Evolutionary conservation across 257 asterid species (phyloP).

Genomic region (Jaltomata sinuosa): DNA sequence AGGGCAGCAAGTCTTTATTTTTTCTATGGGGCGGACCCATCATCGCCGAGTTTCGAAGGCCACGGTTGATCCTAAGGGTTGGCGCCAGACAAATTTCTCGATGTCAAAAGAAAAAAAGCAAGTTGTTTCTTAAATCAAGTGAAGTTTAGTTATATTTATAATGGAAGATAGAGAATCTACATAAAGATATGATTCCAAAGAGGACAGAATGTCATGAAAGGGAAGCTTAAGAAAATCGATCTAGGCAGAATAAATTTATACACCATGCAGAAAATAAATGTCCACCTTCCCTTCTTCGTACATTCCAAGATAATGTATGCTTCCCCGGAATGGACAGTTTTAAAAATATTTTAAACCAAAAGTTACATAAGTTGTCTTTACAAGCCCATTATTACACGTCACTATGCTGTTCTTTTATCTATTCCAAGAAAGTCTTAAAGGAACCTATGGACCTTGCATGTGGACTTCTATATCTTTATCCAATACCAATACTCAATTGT

Average conservation of each 20-base stretch:
- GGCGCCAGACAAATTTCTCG: neutral
- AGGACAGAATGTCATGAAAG: neutral
- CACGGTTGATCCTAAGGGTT: neutral
- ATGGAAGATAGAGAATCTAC: neutral
- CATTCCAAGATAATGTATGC: neutral
- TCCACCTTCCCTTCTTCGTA: neutral
- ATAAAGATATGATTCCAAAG: neutral
- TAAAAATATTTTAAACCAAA: neutral
- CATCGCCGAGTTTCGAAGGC: neutral
- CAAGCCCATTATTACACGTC: neutral
- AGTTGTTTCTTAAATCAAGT: neutral
- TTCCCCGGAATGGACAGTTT: neutral
- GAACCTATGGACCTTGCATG: neutral
- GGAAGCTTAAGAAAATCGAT: neutral
- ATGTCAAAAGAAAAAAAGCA: neutral
- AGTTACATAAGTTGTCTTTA: neutral
- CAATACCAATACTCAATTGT: neutral
- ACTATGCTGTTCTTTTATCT: neutral
- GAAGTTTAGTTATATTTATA: neutral
- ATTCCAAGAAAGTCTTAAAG: neutral
- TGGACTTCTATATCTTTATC: neutral
- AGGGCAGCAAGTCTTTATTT: neutral
- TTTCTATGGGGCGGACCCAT: neutral
- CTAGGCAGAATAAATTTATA: neutral
- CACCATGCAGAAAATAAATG: neutral